Percentiles rank a stretch among this genome's conserved stretches.
phyloP scores from a whole-genome alignment of 176 grass and related monocot genomes.

The Phoenix dactylifera region DNA sequence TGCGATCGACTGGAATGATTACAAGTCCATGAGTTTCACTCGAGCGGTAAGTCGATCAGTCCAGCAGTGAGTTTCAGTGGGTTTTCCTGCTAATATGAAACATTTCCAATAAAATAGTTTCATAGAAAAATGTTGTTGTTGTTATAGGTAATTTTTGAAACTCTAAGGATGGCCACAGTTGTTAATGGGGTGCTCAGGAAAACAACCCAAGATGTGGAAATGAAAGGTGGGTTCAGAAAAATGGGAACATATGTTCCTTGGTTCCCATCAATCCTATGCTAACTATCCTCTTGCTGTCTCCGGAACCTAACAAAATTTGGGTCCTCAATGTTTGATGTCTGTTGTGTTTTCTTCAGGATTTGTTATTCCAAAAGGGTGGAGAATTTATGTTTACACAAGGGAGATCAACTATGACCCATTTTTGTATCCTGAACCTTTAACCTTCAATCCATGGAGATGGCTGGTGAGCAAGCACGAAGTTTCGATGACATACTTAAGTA shows the following conservation, averaged over 20 bases:
- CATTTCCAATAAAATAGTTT: no score
- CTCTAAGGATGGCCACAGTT: conserved; percentile 80
- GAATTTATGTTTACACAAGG: conserved; percentile 92
- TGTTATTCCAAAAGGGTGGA: conserved; percentile 85
- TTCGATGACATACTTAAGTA: no score
- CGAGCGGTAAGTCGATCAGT: conserved; percentile 35
- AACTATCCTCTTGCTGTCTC: no score
- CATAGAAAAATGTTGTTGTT: neutral
- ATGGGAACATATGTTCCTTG: no score
- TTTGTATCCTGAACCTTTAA: conserved; percentile 67
- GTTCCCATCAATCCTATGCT: no score
- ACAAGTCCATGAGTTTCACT: conserved; percentile 85
- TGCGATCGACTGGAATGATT: conserved; percentile 64
- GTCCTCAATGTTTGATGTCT: neutral
- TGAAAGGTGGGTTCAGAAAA: conserved; percentile 52
- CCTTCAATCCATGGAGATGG: conserved; percentile 99
- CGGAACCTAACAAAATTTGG: no score
- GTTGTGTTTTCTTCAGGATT: conserved; percentile 46
- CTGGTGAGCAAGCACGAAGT: conserved; percentile 42
- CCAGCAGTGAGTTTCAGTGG: neutral
- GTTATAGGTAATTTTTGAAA: conserved; percentile 61
- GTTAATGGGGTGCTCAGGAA: conserved; percentile 95
- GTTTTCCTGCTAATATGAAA: no score
- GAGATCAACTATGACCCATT: conserved; percentile 94
- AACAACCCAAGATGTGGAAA: conserved; percentile 82